Evolutionary conservation across 495 filamentous ascomycete genomes (phyloP), one percentile per base, ranked within the genome.

Genomic region (Penicillium longicatenatum): DNA sequence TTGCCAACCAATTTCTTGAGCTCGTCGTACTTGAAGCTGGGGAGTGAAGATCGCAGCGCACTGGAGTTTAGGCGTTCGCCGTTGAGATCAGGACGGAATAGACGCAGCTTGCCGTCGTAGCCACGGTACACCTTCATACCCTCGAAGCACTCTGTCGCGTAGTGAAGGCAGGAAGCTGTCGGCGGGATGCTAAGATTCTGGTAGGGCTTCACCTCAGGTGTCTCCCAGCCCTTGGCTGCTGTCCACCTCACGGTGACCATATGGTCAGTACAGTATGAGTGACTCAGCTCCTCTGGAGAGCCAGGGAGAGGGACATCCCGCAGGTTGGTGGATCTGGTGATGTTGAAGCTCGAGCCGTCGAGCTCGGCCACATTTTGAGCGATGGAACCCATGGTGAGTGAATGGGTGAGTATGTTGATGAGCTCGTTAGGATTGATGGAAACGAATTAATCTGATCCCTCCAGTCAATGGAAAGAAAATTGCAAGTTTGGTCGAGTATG

Each of bases 61-160:
- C 87, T 91, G 57, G 78, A 83, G 37, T 76, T 69, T 80, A 97
- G 87, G 61, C 93, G 88, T 54, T 78, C 75, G 60, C 84, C 83
- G 74, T 97, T 97, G 59, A 82, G 75, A 61, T 90, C 77, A 1
- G 91, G 90, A 21, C 93, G 88, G 81, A 97, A 97, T 45, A 97
- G 76, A 37, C 93, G 89, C 54, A 97, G 78, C 57, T 85, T 84
- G 46, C 89, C 89, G 72, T 95, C 91, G 63, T 82, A 83, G 24
- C 91, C 91, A 54, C 92, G 89, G 78, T 93, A 95, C 37, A 83
- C 84, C 72, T 95, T 96, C 75, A 94, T 81, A 30, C 92, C 92
- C 72, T 96, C 92, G 75, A 96, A 96, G 74, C 92, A 96, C 65
- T 93, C 88, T 37, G 90, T 94, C 16, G 92, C 92, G 70, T 96